Percentiles rank a stretch among this genome's conserved stretches.
phyloP scores from a whole-genome alignment of 495 filamentous ascomycete species.

The Cudoniella acicularis region DNA sequence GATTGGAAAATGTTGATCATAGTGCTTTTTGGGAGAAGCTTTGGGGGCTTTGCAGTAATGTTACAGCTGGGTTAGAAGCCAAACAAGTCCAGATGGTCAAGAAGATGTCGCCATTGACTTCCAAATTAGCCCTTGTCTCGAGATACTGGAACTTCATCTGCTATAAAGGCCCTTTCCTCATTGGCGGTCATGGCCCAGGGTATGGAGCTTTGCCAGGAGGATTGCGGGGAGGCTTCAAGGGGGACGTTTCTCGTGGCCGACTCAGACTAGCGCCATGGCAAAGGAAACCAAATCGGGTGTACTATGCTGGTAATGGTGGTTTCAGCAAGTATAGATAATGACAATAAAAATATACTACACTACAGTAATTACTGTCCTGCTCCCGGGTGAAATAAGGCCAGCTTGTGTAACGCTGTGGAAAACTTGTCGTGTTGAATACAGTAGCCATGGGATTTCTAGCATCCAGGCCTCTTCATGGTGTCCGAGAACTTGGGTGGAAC shows the following conservation, averaged over 20 bases:
- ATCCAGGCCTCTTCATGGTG: no score
- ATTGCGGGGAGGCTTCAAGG: background rate
- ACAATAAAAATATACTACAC: no score
- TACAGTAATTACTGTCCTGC: no score
- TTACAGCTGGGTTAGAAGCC: background rate
- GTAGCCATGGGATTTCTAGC: no score
- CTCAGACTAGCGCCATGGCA: background rate
- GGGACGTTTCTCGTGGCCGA: background rate
- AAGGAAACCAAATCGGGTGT: background rate
- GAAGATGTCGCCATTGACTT: no score
- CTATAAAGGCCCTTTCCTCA: background rate
- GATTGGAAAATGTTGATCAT: background rate
- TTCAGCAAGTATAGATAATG: background rate
- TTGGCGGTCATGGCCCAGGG: background rate
- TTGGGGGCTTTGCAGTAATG: background rate
- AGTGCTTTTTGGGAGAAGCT: background rate
- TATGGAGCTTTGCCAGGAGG: background rate
- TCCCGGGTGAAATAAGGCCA: no score
- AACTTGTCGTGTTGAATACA: no score
- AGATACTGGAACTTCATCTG: background rate
- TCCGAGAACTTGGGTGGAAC: background rate
- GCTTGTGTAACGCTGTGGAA: no score
- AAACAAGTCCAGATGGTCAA: background rate
- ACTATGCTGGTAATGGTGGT: background rate
- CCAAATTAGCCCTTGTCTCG: no score